Evolutionary conservation across 306 rosid genomes (phyloP), one percentile per base, ranked within the genome.

Genomic region (Cicer yamashitae): DNA sequence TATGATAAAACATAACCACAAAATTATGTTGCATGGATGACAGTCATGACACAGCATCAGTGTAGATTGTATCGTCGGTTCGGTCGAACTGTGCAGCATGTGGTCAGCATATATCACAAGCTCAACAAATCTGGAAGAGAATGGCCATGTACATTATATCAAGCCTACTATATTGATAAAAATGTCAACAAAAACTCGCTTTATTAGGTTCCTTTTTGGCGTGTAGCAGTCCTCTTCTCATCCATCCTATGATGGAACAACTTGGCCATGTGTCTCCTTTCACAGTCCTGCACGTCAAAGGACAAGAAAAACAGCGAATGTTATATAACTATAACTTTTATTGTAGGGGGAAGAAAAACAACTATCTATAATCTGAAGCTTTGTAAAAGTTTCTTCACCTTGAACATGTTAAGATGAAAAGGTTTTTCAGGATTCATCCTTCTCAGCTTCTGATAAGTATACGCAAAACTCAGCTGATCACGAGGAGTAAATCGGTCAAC

Each of bases 391-490:
- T 80, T 80, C 41, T 64, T 88, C 52, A 94, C 98, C 98, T 90
- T 94, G 87, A 94, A 91, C 98, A 94, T 94, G 67, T 90, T 86
- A 61, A 94, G 92, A 82, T 86, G 91, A 62, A 94, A 84, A 62
- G 97, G 93, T 75, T 84, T 91, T 65, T 75, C 91, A 51, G 92
- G 93, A 82, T 94, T 94, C 94, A 81, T 91, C 90, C 93, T 91
- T 84, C 82, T 89, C 86, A 94, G 86, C 89, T 94, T 94, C 83
- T 91, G 98, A 71, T 85, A 90, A 39, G 97, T 94, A 75, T 91
- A 87, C 3, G 99, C 93, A 41, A 92, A 92, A 83, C 99, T 94
- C 56, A 94, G 93, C 87, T 94, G 99, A 83, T 94, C 99, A 75
- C 99, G 96, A 64, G 99, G 96, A 59, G 99, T 94, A 82, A 94